Evolutionary conservation across 371 early-diverging fungal species (phyloP), one percentile per base, ranked within the genome.

Genomic region (Lichtheimia ramosa): DNA sequence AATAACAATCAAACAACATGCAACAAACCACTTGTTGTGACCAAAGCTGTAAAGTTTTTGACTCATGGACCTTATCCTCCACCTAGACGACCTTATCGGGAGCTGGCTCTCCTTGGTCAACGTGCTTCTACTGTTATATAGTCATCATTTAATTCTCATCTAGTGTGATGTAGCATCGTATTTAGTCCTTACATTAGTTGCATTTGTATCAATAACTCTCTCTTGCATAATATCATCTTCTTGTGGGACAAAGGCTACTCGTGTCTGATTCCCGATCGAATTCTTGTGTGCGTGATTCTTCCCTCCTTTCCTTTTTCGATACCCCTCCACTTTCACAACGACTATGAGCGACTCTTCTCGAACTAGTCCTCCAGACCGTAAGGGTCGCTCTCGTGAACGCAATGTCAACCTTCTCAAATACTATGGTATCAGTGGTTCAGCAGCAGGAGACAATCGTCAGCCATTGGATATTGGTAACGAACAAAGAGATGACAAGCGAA

Each of bases 11-110:
- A 21, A 18, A 12, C 46, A 18, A 5, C n/a, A 46, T 16, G n/a
- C 15, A 3, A 21, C 46, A 21, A 18, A 5, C 12, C 46, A 21
- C 10, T 21, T 21, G 46, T 40, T 41, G 6, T 55, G 24, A 55
- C 42, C 43, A 21, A 43, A 5, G 21, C 41, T 18, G 13, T 55
- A n/a, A 40, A 24, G 14, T 25, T 43, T 5, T 55, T 55, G n/a
- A 27, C 50, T n/a, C 24, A 71, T 27, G 77, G 77, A 4, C 77
- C 77, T 15, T 73, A 65, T 59, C 69, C 74, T 13, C 77, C 77
- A 15, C 74, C 74, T 18, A 66, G 48, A 14, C 54, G 49, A 50
- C 66, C 66, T 24, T 66, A 66, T 48, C 66, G 56, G 50, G 66
- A 66, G 62, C 66, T 66, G 62, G 58, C 53, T 59, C 50, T 49